phyloP scores from a whole-genome alignment of 2,329 filamentous ascomycete species.

The Exophiala dermatitidis region DNA sequence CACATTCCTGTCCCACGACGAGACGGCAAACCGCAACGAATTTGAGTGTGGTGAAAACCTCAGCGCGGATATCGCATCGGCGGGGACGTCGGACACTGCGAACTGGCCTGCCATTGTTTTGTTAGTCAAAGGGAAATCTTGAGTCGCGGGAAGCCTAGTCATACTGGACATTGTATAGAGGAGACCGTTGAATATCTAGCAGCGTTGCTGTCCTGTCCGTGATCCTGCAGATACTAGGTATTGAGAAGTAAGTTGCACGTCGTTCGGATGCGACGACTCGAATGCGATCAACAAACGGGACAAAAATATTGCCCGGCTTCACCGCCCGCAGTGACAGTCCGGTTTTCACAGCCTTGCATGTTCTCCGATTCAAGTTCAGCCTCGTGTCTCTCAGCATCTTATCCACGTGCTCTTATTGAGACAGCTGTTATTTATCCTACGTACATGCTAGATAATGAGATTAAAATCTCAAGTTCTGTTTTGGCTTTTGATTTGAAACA shows the following conservation, averaged over 20 bases:
- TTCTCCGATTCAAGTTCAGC: not conserved
- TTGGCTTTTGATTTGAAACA: too few relatives aligned
- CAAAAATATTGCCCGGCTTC: not conserved
- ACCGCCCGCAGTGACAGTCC: not conserved
- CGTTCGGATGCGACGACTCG: too few relatives aligned
- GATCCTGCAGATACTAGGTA: too few relatives aligned
- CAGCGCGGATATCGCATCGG: slow-evolving; percentile 79
- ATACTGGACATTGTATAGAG: slow-evolving; percentile 9
- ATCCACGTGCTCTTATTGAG: too few relatives aligned
- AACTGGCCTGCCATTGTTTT: slow-evolving; percentile 56
- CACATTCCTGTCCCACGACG: slow-evolving; percentile 88
- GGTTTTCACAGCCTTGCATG: not conserved
- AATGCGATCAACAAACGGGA: not conserved
- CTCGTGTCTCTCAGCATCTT: not conserved
- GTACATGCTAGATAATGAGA: too few relatives aligned
- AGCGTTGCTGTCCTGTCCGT: not conserved
- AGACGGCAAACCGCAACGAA: slow-evolving; percentile 73
- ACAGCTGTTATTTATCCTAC: too few relatives aligned
- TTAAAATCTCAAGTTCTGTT: too few relatives aligned
- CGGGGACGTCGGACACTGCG: slow-evolving; percentile 72
- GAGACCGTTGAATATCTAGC: not conserved
- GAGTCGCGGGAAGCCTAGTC: not conserved
- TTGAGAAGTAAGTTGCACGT: too few relatives aligned
- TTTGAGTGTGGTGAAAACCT: slow-evolving; percentile 72
- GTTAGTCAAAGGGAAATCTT: not conserved